phyloP scores from a whole-genome alignment of 2,329 filamentous ascomycete species.

The Apiospora aurea region DNA sequence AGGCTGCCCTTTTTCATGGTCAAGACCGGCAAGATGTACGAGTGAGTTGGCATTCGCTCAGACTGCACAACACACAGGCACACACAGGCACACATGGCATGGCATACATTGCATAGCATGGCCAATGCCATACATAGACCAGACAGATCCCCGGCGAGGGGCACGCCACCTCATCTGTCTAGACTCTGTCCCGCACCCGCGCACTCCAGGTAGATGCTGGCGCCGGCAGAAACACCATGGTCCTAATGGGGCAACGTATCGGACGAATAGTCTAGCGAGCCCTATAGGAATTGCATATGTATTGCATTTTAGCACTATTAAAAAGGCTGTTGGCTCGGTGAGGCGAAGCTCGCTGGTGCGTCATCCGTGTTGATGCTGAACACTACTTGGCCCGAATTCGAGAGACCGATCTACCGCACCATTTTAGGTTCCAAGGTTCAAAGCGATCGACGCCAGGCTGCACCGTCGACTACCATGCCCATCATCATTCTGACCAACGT shows the following conservation, averaged over 20 bases:
- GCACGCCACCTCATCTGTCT: background rate
- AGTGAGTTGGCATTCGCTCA: conserved; percentile 6
- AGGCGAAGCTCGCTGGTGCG: conserved; percentile 5
- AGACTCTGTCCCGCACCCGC: background rate
- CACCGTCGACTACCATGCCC: background rate
- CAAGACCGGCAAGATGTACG: background rate
- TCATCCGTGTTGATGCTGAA: conserved; percentile 4
- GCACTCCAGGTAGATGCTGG: background rate
- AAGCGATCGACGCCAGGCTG: conserved; percentile 3
- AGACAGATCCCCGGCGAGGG: background rate
- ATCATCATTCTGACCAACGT: background rate
- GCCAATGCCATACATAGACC: background rate
- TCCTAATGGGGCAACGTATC: conserved; percentile 6
- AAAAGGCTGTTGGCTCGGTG: background rate
- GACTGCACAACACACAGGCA: conserved; percentile 6
- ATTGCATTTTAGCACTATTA: background rate
- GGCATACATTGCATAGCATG: background rate
- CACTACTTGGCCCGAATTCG: background rate
- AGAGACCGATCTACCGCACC: conserved; percentile 7
- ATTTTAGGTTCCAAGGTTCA: conserved; percentile 6
- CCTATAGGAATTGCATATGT: background rate
- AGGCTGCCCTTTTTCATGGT: background rate
- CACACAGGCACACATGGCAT: conserved; percentile 4
- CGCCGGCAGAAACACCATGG: conserved; percentile 6
- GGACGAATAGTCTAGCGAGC: conserved; percentile 10